Evolutionary conservation across 106 monocot genomes (phyloP), one percentile per base, ranked within the genome.

Genomic region (Acanthochlamys bracteata): DNA sequence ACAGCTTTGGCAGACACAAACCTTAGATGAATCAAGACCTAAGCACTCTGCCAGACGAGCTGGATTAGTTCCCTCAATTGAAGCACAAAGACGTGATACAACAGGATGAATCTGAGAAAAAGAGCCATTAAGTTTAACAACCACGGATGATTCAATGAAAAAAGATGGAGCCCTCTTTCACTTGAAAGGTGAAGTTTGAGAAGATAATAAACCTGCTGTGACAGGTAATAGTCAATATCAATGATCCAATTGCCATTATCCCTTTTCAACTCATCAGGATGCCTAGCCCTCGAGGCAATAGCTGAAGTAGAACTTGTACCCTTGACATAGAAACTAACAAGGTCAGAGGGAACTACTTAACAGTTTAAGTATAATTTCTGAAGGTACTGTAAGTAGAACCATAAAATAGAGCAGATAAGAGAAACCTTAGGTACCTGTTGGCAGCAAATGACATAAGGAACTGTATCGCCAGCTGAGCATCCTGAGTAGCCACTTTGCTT

Each of bases 11-110:
- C 25, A 11, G 45, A 57, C 8, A 33, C 47, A 56, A 49, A 88
- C 96, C 77, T 88, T 96, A 4, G 91, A 80, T 53, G 96, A 88
- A 88, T 96, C 96, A 64, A 96, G 82, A n/a, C 96, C 96, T 51
- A 96, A 59, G 69, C 96, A 96, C 49, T 96, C 88, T 19, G 96
- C 96, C 52, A 96, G 74, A 22, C 96, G 79, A 41, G 85, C 96
- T 42, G 96, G 96, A 51, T 84, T 88, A 42, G 96, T 96, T 25
- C 96, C 96, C 71, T 96, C 78, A 80, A 96, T 91, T 13, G 84
- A 90, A 61, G 96, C 96, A 77, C 96, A 96, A 41, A 96, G 66
- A 17, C 96, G 84, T 27, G 90, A 87, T 40, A 90, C 90, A 0
- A 96, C 96, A 54, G 96, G 90, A 79, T 88, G 96, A 66, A 96